Evolutionary conservation across 1,284 basidiomycete genomes (phyloP).

Genomic region (Trichosporon asahii): DNA sequence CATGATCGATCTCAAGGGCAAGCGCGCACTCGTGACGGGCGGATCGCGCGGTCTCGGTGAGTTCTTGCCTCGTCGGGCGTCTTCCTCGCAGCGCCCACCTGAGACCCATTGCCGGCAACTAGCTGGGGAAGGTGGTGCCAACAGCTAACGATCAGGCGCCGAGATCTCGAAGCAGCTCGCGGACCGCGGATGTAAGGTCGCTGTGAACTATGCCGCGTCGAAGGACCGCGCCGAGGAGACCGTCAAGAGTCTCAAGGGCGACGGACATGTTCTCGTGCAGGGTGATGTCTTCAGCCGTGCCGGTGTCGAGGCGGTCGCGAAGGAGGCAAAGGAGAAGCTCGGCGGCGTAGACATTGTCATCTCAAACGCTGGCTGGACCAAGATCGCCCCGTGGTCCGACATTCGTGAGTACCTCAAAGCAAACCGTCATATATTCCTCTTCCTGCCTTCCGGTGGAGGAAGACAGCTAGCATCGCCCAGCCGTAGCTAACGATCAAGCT

Average conservation of each 20-base stretch:
- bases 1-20: constrained; percentile 26
- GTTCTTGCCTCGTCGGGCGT: neutral
- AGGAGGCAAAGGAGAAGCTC: constrained; percentile 19
- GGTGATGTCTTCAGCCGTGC: constrained; percentile 29
- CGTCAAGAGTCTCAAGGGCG: constrained; percentile 17
- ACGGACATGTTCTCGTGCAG: constrained; percentile 25
- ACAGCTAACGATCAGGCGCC: constrained; percentile 16
- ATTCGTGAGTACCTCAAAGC: constrained; percentile 19
- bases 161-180: constrained; percentile 24
- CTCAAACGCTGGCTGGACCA: constrained; percentile 32
- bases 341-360: constrained; percentile 29
- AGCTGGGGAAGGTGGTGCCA: neutral
- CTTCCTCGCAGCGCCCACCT: neutral
- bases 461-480: too few relatives aligned
- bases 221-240: constrained; percentile 25
- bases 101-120: neutral
- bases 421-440: neutral
- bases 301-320: constrained; percentile 22
- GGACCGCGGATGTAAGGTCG: constrained; percentile 22
- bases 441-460: too few relatives aligned
- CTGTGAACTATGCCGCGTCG: constrained; percentile 28
- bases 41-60: constrained; percentile 25
- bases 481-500: constrained; percentile 9
- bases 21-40: constrained; percentile 32
- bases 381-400: constrained; percentile 25